Base-by-base conservation (phyloP, 768 basidiomycete species). In the Serendipita sp. region DNA sequence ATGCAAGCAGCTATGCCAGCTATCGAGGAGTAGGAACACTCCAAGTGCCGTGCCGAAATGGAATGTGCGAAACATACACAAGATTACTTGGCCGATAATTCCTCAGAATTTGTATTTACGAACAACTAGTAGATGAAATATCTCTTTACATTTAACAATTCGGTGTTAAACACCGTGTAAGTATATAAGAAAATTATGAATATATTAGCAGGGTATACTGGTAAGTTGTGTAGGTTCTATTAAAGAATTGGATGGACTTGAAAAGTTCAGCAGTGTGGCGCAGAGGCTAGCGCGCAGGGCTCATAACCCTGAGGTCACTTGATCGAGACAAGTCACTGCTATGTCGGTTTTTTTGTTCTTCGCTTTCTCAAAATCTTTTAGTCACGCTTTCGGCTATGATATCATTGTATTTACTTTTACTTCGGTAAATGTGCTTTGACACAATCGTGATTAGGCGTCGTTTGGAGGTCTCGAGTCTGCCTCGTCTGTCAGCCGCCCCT, bases 1-100 rank as follows among this genome's bases (percentile, higher is more conserved):
- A 70, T 91, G 38, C 89, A 90, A 75, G 82, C 84, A 4, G 56
- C 56, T 30, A 11, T 34, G 56, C 56, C 56, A 4, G 35, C 10
- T 30, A 60, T n/a, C n/a, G 8, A 51, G n/a, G 48, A 51, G n/a
- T 7, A 32, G n/a, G 5, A 51, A 32, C 18, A 23, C 23, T 23
- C 23, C 23, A 23, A 23, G 23, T 23, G 23, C 23, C 23, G 23
- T 23, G 23, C 23, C 23, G 23, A 23, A 23, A 23, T 23, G 23
- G 23, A 23, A 23, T 23, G 23, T 23, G 23, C 23, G 23, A 23
- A 23, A 23, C 23, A 23, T 23, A 23, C 23, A 23, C 23, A 46
- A 18, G 18, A 46, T 46, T 13, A 46, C 45, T 23, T 23, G 23
- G 23, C 23, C 23, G 23, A 23, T 23, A 23, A 23, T 23, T 23